A percentile compares a stretch with the other conserved stretches of the same genome.
These are phyloP conservation scores for Penstemon newberryi DNA, from an alignment of 257 asterid genomes.

Conservation along the genomic window DNA sequence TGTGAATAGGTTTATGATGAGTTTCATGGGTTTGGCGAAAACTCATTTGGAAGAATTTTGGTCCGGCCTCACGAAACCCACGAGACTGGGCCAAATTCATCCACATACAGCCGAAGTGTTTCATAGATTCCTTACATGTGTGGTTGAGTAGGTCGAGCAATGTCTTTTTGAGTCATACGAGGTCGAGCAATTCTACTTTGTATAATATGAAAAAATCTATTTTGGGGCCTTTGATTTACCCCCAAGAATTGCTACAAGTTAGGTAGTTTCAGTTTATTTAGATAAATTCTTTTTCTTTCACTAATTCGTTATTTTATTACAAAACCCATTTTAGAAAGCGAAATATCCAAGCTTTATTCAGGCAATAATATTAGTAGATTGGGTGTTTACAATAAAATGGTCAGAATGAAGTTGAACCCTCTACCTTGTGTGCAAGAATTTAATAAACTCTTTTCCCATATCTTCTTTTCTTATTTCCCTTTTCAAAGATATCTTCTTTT, in stretches of 20 bases:
- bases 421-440: slow-evolving; percentile 21
- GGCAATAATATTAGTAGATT: neutral
- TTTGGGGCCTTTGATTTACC: no score
- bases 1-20: no score
- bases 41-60: no score
- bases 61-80: no score
- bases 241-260: neutral
- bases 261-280: neutral
- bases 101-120: no score
- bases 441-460: slow-evolving; percentile 18
- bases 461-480: neutral
- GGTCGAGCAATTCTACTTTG: no score
- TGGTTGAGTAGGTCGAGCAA: no score
- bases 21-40: no score
- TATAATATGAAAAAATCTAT: no score
- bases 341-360: slow-evolving; percentile 6
- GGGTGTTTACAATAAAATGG: slow-evolving; percentile 7
- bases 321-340: neutral
- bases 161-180: no score
- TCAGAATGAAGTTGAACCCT: slow-evolving; percentile 4
- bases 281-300: neutral
- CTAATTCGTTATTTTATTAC: neutral
- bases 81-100: no score
- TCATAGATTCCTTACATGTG: no score
- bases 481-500: slow-evolving; percentile 21